Percentiles rank a stretch among this genome's conserved stretches.
Conservation (phyloP, 108 stramenopile species). For the Nitzschia sp. region DNA sequence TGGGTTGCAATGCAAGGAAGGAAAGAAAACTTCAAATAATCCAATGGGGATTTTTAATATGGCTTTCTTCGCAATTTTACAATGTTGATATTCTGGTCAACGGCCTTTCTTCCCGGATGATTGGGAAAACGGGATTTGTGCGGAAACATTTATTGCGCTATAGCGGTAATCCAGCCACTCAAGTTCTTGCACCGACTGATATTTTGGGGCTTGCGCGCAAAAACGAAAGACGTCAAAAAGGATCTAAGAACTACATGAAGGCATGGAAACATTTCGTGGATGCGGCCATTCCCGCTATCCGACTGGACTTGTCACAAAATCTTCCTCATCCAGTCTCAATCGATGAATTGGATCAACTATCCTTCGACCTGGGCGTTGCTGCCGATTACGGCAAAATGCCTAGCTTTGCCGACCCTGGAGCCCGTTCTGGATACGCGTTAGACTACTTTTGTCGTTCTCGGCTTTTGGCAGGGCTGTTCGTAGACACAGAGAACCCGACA, state of each 20-base stretch:
- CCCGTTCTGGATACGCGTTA: slow-evolving; percentile 59
- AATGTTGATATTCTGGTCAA: no score
- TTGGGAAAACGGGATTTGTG: not conserved
- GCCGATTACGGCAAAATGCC: slow-evolving; percentile 54
- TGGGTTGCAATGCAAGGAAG: no score
- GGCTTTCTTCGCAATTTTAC: no score
- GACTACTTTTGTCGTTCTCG: slow-evolving; percentile 53
- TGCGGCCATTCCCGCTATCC: slow-evolving; percentile 30
- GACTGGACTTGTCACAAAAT: slow-evolving; percentile 31
- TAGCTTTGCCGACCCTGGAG: slow-evolving; percentile 49
- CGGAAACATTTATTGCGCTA: slow-evolving; percentile 6
- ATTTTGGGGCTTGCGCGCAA: slow-evolving; percentile 24
- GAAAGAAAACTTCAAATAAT: no score
- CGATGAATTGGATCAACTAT: slow-evolving; percentile 29
- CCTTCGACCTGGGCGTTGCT: slow-evolving; percentile 45
- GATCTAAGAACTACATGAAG: slow-evolving; percentile 23
- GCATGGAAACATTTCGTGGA: slow-evolving; percentile 39
- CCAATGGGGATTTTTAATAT: no score
- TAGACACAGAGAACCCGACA: slow-evolving; percentile 15
- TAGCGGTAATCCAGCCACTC: not conserved
- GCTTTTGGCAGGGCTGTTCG: slow-evolving; percentile 44
- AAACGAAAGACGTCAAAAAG: slow-evolving; percentile 12
- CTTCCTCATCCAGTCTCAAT: slow-evolving; percentile 39
- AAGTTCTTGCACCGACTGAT: slow-evolving; percentile 1
- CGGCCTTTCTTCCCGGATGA: no score